Base-by-base conservation (phyloP, 495 filamentous ascomycete genomes). In the Hypoxylon subgilvum region DNA sequence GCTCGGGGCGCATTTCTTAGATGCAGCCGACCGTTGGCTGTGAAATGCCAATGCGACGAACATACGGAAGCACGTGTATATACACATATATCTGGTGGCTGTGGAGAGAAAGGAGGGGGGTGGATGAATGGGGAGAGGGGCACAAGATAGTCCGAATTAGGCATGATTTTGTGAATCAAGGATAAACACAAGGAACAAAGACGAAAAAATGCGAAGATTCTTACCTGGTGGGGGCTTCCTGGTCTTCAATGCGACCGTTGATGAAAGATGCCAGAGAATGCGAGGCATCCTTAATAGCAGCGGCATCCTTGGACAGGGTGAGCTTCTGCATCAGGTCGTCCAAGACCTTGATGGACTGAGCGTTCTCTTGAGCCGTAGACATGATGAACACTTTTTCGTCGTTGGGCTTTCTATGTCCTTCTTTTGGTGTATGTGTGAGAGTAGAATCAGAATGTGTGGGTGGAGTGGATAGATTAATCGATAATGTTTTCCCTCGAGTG, bases 311-410 rank as follows among this genome's bases (percentile, higher is more conserved):
- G 64, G 77, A 76, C 65, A 81, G 62, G 60, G 72, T 77, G 66
- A 81, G 77, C 73, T 79, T 77, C 61, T 78, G 69, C 73, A 81
- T 76, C 36, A 81, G 71, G 56, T 81, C 78, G 34, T 81, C 76
- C 43, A 81, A 70, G 34, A 80, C 69, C 78, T 80, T 78, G 69
- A 74, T 45, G 68, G 76, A 79, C 69, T 76, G 54, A 52, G 78
- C 77, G 67, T 79, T 79, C 65, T 78, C 77, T 49, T 64, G 49
- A 17, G 60, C 60, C 18, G 69, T 54, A 47, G 74, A 57, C 67
- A 69, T 69, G 21, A 38, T 67, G 48, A 32, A 17, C 56, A 42
- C 27, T 64, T 43, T 50, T 38, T 9, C 4, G 9, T 54, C 28
- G 44, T 23, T n/a, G n/a, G n/a, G n/a, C n/a, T n/a, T n/a, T n/a